Evolutionary conservation across 208 protist species (phyloP).

Genomic region (Leishmania martiniquensis): DNA sequence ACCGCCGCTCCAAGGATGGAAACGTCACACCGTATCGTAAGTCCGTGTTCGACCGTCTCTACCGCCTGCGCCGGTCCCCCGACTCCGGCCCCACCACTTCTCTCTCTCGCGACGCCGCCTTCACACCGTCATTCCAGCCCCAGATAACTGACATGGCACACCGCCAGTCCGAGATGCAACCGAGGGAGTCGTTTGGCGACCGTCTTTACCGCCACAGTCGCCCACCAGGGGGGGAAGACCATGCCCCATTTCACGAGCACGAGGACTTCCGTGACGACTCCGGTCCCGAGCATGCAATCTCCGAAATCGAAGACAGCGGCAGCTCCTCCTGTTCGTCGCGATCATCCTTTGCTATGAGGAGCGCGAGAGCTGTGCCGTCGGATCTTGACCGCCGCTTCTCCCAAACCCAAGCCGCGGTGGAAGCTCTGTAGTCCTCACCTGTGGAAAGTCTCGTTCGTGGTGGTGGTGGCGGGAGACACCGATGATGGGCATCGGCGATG

Average conservation of each 20-base stretch:
- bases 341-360: constrained; percentile 20
- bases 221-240: constrained; percentile 16
- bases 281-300: constrained; percentile 17
- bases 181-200: constrained; percentile 39
- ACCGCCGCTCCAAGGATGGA: neutral
- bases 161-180: constrained; percentile 21
- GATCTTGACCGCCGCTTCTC: constrained; percentile 3
- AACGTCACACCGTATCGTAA: constrained; percentile 3
- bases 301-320: constrained; percentile 1
- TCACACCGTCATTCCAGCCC: constrained; percentile 39
- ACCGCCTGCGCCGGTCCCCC: constrained; percentile 21
- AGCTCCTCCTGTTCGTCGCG: constrained; percentile 19
- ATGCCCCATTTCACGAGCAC: constrained; percentile 11
- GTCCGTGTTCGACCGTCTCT: constrained; percentile 46
- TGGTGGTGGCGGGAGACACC: neutral
- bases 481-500: neutral
- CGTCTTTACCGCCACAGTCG: constrained; percentile 42
- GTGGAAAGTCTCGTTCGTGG: no score
- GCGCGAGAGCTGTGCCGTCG: neutral
- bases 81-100: constrained; percentile 25
- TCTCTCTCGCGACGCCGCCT: constrained; percentile 11
- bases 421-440: constrained; percentile 4
- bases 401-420: constrained; percentile 7
- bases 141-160: constrained; percentile 52
- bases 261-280: constrained; percentile 23